These are phyloP conservation scores for Huntiella moniliformis DNA, from an alignment of 2,329 filamentous ascomycete species.

Conservation along the genomic window DNA sequence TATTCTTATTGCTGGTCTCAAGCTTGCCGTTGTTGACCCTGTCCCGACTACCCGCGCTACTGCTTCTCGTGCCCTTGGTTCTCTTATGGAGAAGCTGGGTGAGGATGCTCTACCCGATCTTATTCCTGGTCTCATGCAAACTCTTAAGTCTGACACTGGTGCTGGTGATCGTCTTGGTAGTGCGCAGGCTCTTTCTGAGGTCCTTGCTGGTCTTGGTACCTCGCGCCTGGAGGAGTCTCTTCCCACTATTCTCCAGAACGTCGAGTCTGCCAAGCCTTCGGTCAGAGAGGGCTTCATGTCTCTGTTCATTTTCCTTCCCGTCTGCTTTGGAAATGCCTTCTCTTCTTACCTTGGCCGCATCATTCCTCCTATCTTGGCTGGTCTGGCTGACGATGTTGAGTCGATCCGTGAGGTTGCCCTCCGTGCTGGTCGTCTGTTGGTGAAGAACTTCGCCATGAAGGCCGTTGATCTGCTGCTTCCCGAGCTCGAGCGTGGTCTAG, in stretches of 20 bases:
- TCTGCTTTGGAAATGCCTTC: slow-evolving; percentile 98
- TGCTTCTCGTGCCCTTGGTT: slow-evolving; percentile 85
- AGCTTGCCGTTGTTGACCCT: slow-evolving; percentile 78
- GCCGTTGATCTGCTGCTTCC: slow-evolving; percentile 87
- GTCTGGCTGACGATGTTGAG: slow-evolving; percentile 87
- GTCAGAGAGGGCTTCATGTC: slow-evolving; percentile 99
- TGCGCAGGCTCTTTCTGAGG: slow-evolving; percentile 88
- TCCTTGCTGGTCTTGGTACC: slow-evolving; percentile 85
- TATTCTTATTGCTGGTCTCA: slow-evolving; percentile 77
- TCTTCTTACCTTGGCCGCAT: slow-evolving; percentile 88
- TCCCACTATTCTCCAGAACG: slow-evolving; percentile 90
- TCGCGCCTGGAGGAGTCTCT: slow-evolving; percentile 84
- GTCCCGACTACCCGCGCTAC: slow-evolving; percentile 93
- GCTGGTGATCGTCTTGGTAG: slow-evolving; percentile 92
- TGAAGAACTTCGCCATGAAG: slow-evolving; percentile 95
- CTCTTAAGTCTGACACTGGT: slow-evolving; percentile 89
- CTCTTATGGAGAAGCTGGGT: slow-evolving; percentile 92
- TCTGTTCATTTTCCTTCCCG: slow-evolving; percentile 94
- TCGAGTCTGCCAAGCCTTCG: slow-evolving; percentile 71
- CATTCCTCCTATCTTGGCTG: slow-evolving; percentile 84
- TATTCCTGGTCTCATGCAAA: slow-evolving; percentile 93
- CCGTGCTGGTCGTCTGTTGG: slow-evolving; percentile 76
- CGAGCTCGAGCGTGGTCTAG: slow-evolving; percentile 85
- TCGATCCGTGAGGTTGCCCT: slow-evolving; percentile 94
- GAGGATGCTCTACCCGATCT: slow-evolving; percentile 93